These are phyloP conservation scores for button mushroom (Agaricus bisporus) DNA, from an alignment of 768 basidiomycete genomes.

Conservation along the genomic window DNA sequence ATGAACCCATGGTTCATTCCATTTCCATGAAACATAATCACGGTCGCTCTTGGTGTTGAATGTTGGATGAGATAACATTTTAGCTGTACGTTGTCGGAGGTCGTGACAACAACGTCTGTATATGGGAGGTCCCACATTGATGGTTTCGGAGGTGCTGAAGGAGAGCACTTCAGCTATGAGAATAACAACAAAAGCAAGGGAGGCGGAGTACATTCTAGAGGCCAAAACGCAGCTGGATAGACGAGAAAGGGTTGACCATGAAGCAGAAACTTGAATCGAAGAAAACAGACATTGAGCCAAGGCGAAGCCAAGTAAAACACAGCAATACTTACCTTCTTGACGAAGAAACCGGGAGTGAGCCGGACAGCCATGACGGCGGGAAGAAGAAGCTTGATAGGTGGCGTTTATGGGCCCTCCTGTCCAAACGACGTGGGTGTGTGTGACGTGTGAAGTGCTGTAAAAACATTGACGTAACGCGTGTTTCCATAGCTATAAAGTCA, in stretches of 20 bases:
- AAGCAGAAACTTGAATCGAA: slow-evolving; percentile 1
- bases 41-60: slow-evolving; percentile 41
- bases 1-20: slow-evolving; percentile 70
- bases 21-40: slow-evolving; percentile 88
- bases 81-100: slow-evolving; percentile 9
- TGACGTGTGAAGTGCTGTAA: too few species aligned
- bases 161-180: neutral
- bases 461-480: too few species aligned
- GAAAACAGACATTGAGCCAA: neutral
- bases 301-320: neutral
- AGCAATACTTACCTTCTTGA: neutral
- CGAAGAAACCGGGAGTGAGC: neutral
- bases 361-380: neutral
- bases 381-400: neutral
- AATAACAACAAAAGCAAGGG: neutral
- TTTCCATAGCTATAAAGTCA: too few species aligned
- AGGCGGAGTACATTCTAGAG: slow-evolving; percentile 1
- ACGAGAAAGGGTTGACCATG: slow-evolving; percentile 12
- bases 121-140: slow-evolving; percentile 1
- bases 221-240: slow-evolving; percentile 9
- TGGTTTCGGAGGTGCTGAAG: slow-evolving; percentile 7
- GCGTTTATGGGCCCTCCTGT: too few species aligned
- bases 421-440: too few species aligned
- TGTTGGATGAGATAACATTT: slow-evolving; percentile 11
- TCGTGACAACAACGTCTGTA: slow-evolving; percentile 7